phyloP scores from a whole-genome alignment of 148 eudicot genomes.

The Cornus florida region DNA sequence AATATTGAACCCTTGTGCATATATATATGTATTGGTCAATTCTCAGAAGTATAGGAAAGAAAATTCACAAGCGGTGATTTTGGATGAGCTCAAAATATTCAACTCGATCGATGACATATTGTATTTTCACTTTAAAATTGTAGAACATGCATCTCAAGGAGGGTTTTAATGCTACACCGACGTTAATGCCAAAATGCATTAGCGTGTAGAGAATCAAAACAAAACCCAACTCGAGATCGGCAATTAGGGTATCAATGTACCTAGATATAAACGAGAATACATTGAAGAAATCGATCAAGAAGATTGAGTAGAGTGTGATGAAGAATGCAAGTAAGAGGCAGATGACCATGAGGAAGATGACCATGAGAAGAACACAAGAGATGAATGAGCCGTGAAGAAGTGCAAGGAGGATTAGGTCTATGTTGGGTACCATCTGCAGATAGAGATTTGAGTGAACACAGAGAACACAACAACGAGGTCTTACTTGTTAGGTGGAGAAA shows the following conservation, averaged over 20 bases:
- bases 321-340: conserved; percentile 33
- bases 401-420: conserved; percentile 51
- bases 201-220: conserved; percentile 24
- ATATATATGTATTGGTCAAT: too few relatives aligned
- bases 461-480: neutral
- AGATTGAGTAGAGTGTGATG: conserved; percentile 30
- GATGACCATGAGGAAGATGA: conserved; percentile 30
- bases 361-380: conserved; percentile 38
- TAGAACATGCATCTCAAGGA: neutral
- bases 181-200: conserved; percentile 15
- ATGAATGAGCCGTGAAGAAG: conserved; percentile 57
- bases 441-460: neutral
- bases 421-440: conserved; percentile 37
- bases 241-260: conserved; percentile 21
- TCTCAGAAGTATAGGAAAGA: too few relatives aligned
- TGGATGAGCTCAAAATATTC: neutral
- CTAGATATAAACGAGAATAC: conserved; percentile 12
- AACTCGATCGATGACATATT: conserved; percentile 6
- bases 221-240: conserved; percentile 38
- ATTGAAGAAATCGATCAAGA: conserved; percentile 27
- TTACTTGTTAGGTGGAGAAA: conserved; percentile 14
- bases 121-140: neutral
- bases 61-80: too few relatives aligned
- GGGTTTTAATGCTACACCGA: conserved; percentile 16
- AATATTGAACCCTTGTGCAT: too few relatives aligned